Conservation (phyloP, 805 yeast genomes). For the Monosporozyma servazzii region DNA sequence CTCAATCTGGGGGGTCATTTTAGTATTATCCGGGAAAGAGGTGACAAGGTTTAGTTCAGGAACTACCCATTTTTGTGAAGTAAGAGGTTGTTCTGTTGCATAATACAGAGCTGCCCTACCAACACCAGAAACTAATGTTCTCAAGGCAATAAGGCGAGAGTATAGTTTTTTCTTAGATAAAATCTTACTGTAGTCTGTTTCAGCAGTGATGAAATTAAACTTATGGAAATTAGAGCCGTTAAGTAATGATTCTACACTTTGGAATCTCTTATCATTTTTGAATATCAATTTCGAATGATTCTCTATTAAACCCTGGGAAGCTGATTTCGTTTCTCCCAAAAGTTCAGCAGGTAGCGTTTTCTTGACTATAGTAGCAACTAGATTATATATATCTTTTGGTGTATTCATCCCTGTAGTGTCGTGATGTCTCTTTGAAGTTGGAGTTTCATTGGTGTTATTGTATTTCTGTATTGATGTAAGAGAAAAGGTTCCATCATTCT, state of each 20-base stretch:
- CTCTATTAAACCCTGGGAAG: not conserved
- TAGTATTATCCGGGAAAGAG: constrained; percentile 57
- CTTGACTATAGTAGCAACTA: constrained; percentile 34
- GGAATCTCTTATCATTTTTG: constrained; percentile 67
- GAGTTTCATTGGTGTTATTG: not conserved
- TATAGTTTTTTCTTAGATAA: constrained; percentile 44
- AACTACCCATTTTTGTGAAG: constrained; percentile 76
- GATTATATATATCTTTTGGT: constrained; percentile 11
- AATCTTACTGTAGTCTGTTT: constrained; percentile 49
- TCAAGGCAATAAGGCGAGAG: constrained; percentile 50
- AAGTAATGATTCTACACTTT: constrained; percentile 62
- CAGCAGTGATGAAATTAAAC: constrained; percentile 25
- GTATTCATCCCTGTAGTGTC: not conserved
- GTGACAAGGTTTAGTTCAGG: constrained; percentile 67
- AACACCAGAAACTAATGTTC: constrained; percentile 52
- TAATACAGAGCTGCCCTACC: constrained; percentile 26
- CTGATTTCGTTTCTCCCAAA: not conserved
- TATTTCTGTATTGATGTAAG: not conserved
- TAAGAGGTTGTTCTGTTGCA: constrained; percentile 50
- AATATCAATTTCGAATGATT: constrained; percentile 46
- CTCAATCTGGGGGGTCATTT: constrained; percentile 41
- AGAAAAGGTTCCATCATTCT: not conserved
- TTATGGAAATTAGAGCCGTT: constrained; percentile 28
- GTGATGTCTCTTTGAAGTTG: not conserved
- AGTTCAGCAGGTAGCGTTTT: constrained; percentile 33